Evolutionary conservation across 2,329 filamentous ascomycete species (phyloP).

Genomic region (Trichoderma simmonsii): DNA sequence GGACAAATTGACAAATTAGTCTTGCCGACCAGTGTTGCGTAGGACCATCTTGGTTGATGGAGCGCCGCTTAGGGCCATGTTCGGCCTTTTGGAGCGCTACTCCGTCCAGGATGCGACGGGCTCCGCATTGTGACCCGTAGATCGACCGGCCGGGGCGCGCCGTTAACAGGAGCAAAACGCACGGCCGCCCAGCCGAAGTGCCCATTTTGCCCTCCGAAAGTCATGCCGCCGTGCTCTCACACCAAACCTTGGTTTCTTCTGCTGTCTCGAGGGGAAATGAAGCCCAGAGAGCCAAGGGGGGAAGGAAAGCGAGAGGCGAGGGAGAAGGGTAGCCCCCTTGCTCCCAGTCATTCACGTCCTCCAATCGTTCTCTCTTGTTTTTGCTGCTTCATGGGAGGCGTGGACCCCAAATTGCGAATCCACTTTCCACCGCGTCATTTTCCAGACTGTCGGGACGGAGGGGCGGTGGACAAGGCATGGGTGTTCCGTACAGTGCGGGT

Average conservation of each 20-base stretch:
- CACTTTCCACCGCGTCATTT: constrained; percentile 32
- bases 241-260: background rate
- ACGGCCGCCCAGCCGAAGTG: constrained; percentile 6
- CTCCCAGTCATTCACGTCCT: background rate
- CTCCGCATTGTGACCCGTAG: constrained; percentile 7
- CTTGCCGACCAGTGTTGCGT: background rate
- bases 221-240: background rate
- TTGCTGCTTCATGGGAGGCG: background rate
- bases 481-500: constrained; percentile 10
- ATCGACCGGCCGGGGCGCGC: constrained; percentile 13
- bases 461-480: constrained; percentile 8
- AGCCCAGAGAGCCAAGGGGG: background rate
- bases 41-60: background rate
- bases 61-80: background rate
- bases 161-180: background rate
- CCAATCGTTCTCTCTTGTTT: background rate
- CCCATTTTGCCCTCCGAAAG: background rate
- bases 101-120: constrained; percentile 8
- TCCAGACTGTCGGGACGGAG: constrained; percentile 36
- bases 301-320: background rate
- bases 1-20: background rate
- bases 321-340: constrained; percentile 2
- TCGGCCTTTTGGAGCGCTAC: background rate
- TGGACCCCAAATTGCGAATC: constrained; percentile 27
- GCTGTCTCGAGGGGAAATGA: background rate